Evolutionary conservation across 768 basidiomycete genomes (phyloP).

Genomic region (Pleurotus citrinopileatus): DNA sequence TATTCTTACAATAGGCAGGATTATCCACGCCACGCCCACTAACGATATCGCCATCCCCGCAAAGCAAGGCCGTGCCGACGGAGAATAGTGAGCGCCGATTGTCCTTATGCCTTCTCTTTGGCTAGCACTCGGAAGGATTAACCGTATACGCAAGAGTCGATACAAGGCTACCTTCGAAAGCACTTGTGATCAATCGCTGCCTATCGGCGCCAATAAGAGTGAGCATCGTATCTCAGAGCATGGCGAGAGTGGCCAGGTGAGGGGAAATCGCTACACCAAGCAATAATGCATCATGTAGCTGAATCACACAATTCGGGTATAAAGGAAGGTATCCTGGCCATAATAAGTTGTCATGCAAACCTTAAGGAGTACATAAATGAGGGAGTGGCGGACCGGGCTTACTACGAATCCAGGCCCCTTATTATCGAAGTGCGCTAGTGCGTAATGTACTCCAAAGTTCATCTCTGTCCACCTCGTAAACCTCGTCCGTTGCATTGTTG

Average conservation of each 20-base stretch:
- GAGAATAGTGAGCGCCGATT: not conserved
- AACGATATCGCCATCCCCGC: not conserved
- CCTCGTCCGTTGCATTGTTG: conserved; percentile 17
- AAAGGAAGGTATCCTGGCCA: no score
- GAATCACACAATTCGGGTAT: no score
- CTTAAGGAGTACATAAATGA: no score
- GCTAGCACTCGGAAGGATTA: not conserved
- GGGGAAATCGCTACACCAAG: no score
- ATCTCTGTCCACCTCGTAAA: conserved; percentile 18
- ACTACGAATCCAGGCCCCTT: not conserved
- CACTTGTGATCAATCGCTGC: not conserved
- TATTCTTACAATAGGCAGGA: not conserved
- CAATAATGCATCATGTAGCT: no score
- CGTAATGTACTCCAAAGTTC: conserved; percentile 34
- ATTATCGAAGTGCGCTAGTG: conserved; percentile 33
- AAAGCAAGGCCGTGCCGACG: conserved; percentile 4
- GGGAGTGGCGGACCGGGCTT: no score
- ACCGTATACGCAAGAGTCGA: not conserved
- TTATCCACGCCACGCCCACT: not conserved
- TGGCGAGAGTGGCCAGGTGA: no score
- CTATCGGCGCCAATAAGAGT: not conserved
- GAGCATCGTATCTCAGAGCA: not conserved
- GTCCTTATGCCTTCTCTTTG: conserved; percentile 3
- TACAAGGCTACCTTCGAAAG: not conserved
- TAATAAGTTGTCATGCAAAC: no score